phyloP scores from a whole-genome alignment of 371 early-diverging fungal genomes.

The Mortierella sp. region DNA sequence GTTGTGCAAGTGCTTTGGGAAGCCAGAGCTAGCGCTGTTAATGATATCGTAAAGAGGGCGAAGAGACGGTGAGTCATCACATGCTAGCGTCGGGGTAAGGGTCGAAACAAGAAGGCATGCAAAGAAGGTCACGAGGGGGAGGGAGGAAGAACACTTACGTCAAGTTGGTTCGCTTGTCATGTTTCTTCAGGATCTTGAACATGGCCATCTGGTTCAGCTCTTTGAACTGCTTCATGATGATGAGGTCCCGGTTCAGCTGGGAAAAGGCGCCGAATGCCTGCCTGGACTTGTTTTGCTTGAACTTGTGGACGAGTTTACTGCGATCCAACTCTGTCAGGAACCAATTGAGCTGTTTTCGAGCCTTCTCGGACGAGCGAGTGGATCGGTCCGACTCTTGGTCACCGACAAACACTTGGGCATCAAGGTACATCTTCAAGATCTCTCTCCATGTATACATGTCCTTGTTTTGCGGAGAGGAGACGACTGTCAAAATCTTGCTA shows the following conservation, averaged over 20 bases:
- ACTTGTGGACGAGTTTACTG: conserved; percentile 40
- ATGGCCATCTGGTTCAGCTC: conserved; percentile 82
- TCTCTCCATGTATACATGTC: conserved; percentile 81
- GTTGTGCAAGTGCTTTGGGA: conserved; percentile 56
- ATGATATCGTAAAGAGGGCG: neutral
- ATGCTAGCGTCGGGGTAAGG: no score
- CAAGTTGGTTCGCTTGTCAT: conserved; percentile 83
- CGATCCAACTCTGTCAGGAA: conserved; percentile 64
- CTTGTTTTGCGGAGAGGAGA: conserved; percentile 68
- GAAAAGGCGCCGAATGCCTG: conserved; percentile 66
- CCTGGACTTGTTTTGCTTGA: conserved; percentile 56
- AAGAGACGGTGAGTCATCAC: no score
- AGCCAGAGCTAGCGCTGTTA: conserved; percentile 59
- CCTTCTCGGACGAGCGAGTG: conserved; percentile 60
- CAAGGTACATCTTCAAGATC: conserved; percentile 75
- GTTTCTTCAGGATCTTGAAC: conserved; percentile 86
- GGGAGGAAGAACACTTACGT: conserved; percentile 44
- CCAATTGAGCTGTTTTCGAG: conserved; percentile 68
- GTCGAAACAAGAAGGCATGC: no score
- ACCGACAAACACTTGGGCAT: conserved; percentile 74
- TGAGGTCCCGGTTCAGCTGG: conserved; percentile 73
- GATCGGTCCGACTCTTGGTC: conserved; percentile 59
- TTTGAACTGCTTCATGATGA: conserved; percentile 76
- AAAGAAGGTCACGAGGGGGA: conserved; percentile 11
- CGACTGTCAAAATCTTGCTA: conserved; percentile 57